A percentile compares a stretch with the other conserved stretches of the same genome.
Conservation (phyloP, 2,329 filamentous ascomycete genomes). For the Ustulina deusta region DNA sequence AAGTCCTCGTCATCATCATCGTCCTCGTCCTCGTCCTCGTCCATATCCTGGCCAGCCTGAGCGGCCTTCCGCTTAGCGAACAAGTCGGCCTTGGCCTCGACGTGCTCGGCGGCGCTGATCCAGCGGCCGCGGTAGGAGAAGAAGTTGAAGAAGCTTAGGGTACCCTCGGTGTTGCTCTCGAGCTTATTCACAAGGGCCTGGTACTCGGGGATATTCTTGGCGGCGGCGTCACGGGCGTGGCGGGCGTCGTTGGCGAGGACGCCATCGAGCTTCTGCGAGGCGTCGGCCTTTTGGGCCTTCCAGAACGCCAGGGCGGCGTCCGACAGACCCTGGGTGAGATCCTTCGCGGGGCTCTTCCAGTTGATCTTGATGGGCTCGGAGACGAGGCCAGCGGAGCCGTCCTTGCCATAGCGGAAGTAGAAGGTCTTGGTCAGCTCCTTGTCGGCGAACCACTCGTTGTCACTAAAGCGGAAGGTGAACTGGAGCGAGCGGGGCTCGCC, state of each 20-base stretch:
- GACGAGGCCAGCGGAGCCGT: slow-evolving; percentile 71
- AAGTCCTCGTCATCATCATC: slow-evolving; percentile 52
- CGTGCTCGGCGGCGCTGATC: slow-evolving; percentile 71
- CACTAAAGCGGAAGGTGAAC: slow-evolving; percentile 66
- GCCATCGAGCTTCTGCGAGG: slow-evolving; percentile 53
- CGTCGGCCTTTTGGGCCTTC: slow-evolving; percentile 63
- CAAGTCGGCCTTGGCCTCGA: slow-evolving; percentile 59
- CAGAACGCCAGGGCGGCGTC: slow-evolving; percentile 69
- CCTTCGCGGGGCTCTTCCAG: slow-evolving; percentile 71
- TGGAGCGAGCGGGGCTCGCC: slow-evolving; percentile 74
- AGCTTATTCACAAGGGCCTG: slow-evolving; percentile 44
- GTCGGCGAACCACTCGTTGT: slow-evolving; percentile 73
- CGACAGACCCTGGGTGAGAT: slow-evolving; percentile 72
- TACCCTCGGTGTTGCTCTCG: slow-evolving; percentile 47
- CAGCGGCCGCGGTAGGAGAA: slow-evolving; percentile 73
- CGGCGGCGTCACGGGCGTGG: slow-evolving; percentile 46
- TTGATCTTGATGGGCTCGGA: slow-evolving; percentile 75
- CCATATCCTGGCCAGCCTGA: slow-evolving; percentile 44
- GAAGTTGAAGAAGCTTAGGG: slow-evolving; percentile 76
- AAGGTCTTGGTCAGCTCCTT: slow-evolving; percentile 74
- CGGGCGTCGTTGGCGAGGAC: slow-evolving; percentile 46
- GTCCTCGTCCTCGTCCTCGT: slow-evolving; percentile 55
- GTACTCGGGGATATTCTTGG: slow-evolving; percentile 47
- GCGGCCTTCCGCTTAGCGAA: slow-evolving; percentile 48
- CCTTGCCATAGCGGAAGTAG: slow-evolving; percentile 70